phyloP scores from a whole-genome alignment of 257 asterid genomes.

The Penstemon eatonii region DNA sequence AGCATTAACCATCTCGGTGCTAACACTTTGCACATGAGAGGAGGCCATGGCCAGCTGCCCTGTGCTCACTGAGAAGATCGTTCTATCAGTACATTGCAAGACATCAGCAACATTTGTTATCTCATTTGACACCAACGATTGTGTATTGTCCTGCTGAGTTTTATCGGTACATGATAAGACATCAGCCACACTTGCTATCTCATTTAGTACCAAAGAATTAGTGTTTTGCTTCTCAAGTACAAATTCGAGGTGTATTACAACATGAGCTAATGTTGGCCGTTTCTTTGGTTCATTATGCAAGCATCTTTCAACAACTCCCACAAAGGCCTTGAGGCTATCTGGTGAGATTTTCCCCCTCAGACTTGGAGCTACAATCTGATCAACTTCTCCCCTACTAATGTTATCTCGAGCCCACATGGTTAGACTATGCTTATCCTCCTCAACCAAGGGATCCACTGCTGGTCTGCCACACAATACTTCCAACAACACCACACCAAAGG shows the following conservation, averaged over 20 bases:
- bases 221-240: constrained; percentile 54
- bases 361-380: constrained; percentile 43
- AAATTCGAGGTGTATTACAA: constrained; percentile 50
- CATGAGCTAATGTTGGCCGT: constrained; percentile 54
- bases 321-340: constrained; percentile 51
- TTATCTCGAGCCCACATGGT: constrained; percentile 56
- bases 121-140: constrained; percentile 24
- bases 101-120: constrained; percentile 24
- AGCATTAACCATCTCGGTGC: constrained; percentile 20
- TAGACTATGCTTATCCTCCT: constrained; percentile 48
- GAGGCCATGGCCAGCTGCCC: constrained; percentile 21
- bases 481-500: constrained; percentile 68
- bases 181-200: constrained; percentile 23
- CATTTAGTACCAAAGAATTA: constrained; percentile 23
- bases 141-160: constrained; percentile 28
- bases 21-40: constrained; percentile 25
- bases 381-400: constrained; percentile 48
- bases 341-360: constrained; percentile 45
- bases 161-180: constrained; percentile 7
- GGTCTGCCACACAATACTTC: constrained; percentile 68
- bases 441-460: constrained; percentile 46
- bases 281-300: constrained; percentile 50
- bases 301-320: constrained; percentile 55
- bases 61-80: constrained; percentile 26
- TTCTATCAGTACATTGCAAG: constrained; percentile 18